Percentiles rank a stretch among this genome's conserved stretches.
Conservation (phyloP, 768 basidiomycete genomes). For the Tylopilus rubrobrunneus region DNA sequence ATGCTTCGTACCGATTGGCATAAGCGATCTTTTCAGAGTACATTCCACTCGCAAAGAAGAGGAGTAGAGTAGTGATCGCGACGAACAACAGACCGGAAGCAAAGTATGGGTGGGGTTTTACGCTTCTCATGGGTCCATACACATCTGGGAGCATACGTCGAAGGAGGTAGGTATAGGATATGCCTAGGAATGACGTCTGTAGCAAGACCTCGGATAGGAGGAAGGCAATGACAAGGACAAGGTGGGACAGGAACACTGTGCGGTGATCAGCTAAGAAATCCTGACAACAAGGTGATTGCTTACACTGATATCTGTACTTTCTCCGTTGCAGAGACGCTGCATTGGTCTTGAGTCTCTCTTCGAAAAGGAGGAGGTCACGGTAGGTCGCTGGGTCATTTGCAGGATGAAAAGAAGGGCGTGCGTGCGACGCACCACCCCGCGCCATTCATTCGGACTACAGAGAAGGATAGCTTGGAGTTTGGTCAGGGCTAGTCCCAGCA, state of each 20-base stretch:
- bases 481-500: neutral
- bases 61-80: conserved; percentile 80
- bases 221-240: conserved; percentile 65
- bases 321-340: conserved; percentile 75
- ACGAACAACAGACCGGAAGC: conserved; percentile 81
- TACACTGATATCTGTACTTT: conserved; percentile 81
- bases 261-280: conserved; percentile 12
- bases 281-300: conserved; percentile 26
- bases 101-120: conserved; percentile 67
- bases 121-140: conserved; percentile 37
- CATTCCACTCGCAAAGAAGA: conserved; percentile 97
- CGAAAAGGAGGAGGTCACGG: conserved; percentile 86
- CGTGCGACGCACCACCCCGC: conserved; percentile 19
- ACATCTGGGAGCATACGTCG: conserved; percentile 49
- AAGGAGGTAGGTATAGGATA: conserved; percentile 56
- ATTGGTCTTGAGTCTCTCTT: conserved; percentile 94
- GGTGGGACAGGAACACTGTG: conserved; percentile 71
- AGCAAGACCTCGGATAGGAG: conserved; percentile 74
- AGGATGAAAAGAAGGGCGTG: conserved; percentile 47
- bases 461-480: neutral
- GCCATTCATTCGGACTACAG: conserved; percentile 19
- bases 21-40: conserved; percentile 96
- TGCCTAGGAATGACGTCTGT: conserved; percentile 58
- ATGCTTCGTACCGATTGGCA: conserved; percentile 77
- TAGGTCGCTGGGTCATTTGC: conserved; percentile 76